A percentile compares a stretch with the other conserved stretches of the same genome.
Evolutionary conservation across 1,284 basidiomycete genomes (phyloP).

Genomic region (Cryptococcus sp.): DNA sequence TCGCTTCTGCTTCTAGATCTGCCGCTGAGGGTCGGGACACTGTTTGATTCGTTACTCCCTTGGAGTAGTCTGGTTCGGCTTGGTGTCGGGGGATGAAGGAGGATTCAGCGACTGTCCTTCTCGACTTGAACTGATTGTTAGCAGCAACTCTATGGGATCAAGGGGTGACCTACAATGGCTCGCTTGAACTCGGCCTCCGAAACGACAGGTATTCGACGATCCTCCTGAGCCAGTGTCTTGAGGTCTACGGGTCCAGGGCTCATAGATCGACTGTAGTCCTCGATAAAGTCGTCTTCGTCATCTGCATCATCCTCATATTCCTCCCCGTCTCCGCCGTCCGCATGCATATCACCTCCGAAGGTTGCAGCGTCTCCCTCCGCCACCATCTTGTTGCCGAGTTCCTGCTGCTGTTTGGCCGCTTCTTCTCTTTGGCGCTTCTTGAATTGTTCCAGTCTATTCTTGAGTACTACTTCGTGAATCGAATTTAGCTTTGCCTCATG

Average conservation of each 20-base stretch:
- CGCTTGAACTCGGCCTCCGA: conserved; percentile 63
- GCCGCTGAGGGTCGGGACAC: conserved; percentile 61
- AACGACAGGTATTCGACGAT: conserved; percentile 71
- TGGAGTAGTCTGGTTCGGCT: conserved; percentile 49
- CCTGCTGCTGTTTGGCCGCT: conserved; percentile 84
- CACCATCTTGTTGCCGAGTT: conserved; percentile 74
- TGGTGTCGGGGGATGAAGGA: conserved; percentile 64
- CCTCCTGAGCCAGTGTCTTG: conserved; percentile 64
- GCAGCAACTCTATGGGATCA: not conserved
- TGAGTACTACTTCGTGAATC: conserved; percentile 91
- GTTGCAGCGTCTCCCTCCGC: conserved; percentile 46
- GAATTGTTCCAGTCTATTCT: conserved; percentile 90
- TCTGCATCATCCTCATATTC: conserved; percentile 51
- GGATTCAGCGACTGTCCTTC: conserved; percentile 70
- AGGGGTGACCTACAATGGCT: conserved; percentile 58
- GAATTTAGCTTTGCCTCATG: conserved; percentile 77
- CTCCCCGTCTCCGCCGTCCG: conserved; percentile 48
- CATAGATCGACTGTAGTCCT: conserved; percentile 76
- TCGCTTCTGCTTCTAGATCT: conserved; percentile 75
- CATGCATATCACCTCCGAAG: conserved; percentile 50
- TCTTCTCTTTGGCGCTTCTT: conserved; percentile 93
- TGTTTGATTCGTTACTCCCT: conserved; percentile 19
- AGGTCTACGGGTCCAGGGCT: conserved; percentile 70
- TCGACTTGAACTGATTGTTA: conserved; percentile 61
- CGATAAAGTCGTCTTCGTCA: conserved; percentile 51